A percentile compares a stretch with the other conserved stretches of the same genome.
These are phyloP conservation scores for Puccinia triticina DNA, from an alignment of 1,284 basidiomycete genomes.

Conservation along the genomic window DNA sequence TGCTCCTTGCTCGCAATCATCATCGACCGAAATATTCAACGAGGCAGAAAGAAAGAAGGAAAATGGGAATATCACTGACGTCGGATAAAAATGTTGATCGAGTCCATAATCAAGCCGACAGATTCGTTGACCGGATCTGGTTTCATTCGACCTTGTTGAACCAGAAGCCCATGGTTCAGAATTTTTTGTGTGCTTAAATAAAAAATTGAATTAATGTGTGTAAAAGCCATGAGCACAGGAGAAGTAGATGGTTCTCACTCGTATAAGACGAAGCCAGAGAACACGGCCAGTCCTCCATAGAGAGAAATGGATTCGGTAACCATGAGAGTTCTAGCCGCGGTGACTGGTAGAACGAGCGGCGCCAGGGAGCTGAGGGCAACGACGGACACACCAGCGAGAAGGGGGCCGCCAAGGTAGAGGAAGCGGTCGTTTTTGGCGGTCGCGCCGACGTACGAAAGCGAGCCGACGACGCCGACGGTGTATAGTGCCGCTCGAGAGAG, in stretches of 20 bases:
- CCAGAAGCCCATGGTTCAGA: conserved; percentile 73
- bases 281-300: conserved; percentile 83
- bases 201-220: background rate
- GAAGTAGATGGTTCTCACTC: conserved; percentile 67
- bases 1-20: too few species aligned
- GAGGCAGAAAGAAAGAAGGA: background rate
- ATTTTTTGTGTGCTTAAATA: conserved; percentile 64
- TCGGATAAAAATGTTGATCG: conserved; percentile 68
- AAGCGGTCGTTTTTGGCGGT: conserved; percentile 85
- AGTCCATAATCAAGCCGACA: conserved; percentile 74
- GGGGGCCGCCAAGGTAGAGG: conserved; percentile 71
- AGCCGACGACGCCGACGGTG: conserved; percentile 80
- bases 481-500: conserved; percentile 86
- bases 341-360: conserved; percentile 79
- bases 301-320: conserved; percentile 77
- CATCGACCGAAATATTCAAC: too few species aligned
- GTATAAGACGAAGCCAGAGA: conserved; percentile 81
- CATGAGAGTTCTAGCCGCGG: conserved; percentile 73
- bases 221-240: background rate
- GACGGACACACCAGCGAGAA: conserved; percentile 76
- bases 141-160: conserved; percentile 70
- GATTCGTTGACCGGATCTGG: conserved; percentile 79
- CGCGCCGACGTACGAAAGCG: conserved; percentile 82
- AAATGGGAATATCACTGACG: conserved; percentile 18
- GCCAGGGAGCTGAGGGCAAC: conserved; percentile 82